Evolutionary conservation across 2,329 filamentous ascomycete genomes (phyloP).

Genomic region (Rutstroemia sp.): DNA sequence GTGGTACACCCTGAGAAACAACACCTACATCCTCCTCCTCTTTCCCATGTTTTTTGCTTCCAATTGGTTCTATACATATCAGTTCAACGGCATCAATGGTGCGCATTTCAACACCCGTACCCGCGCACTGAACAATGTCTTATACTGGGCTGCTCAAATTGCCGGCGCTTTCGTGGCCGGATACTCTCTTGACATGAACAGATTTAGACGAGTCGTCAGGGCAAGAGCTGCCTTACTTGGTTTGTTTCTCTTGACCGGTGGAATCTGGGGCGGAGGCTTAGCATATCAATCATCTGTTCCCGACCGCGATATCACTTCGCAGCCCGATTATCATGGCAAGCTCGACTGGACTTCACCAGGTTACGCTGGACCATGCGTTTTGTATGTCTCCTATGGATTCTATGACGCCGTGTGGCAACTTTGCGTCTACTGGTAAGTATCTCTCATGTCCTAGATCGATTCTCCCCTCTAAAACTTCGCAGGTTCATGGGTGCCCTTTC

Average conservation of each 20-base stretch:
- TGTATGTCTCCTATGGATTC: slow-evolving; percentile 84
- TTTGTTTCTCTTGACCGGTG: slow-evolving; percentile 63
- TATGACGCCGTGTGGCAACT: slow-evolving; percentile 87
- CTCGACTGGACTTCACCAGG: slow-evolving; percentile 43
- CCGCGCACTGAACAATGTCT: slow-evolving; percentile 61
- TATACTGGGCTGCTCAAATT: slow-evolving; percentile 76
- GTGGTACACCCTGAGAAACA: slow-evolving; percentile 58
- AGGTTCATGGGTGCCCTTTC: slow-evolving; percentile 86
- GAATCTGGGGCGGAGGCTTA: slow-evolving; percentile 73
- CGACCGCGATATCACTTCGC: slow-evolving; percentile 46
- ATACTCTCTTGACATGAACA: slow-evolving; percentile 54
- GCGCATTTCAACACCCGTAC: slow-evolving; percentile 66
- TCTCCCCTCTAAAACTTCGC: slow-evolving; percentile 8
- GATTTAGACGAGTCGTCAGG: slow-evolving; percentile 53
- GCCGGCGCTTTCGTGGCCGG: slow-evolving; percentile 69
- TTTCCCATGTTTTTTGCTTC: slow-evolving; percentile 75
- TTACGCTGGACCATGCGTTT: slow-evolving; percentile 70
- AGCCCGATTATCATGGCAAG: slow-evolving; percentile 28
- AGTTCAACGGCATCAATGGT: slow-evolving; percentile 65
- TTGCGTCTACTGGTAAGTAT: slow-evolving; percentile 67
- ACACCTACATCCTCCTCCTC: slow-evolving; percentile 64
- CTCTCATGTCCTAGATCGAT: slow-evolving; percentile 46
- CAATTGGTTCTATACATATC: slow-evolving; percentile 73
- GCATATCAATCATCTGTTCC: slow-evolving; percentile 56
- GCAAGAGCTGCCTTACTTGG: slow-evolving; percentile 54